Percentiles rank a stretch among this genome's conserved stretches.
These are phyloP conservation scores for Pichia terricola DNA, from an alignment of 1,139 yeast species.

Conservation along the genomic window DNA sequence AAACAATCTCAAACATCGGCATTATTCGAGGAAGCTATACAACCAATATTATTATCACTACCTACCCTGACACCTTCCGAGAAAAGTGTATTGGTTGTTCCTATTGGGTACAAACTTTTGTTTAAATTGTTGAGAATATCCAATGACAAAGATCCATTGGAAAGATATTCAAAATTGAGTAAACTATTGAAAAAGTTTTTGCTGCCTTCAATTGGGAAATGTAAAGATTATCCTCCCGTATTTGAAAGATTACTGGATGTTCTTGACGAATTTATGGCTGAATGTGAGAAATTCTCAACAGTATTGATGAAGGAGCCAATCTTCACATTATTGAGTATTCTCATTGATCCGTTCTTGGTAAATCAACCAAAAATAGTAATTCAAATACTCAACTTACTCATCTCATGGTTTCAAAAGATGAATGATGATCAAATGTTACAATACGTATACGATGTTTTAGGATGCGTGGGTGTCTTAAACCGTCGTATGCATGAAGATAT, in stretches of 20 bases:
- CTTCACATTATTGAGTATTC: constrained; percentile 16
- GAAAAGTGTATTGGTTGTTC: constrained; percentile 14
- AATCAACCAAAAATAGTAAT: constrained; percentile 9
- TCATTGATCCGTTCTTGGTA: constrained; percentile 20
- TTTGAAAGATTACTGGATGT: constrained; percentile 9
- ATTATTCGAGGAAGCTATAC: constrained; percentile 17
- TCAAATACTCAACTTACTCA: neutral
- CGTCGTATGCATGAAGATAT: constrained; percentile 3
- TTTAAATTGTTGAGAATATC: constrained; percentile 10
- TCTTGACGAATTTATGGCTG: constrained; percentile 7
- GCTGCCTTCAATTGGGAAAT: constrained; percentile 19
- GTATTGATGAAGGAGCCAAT: constrained; percentile 16
- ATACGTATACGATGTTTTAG: constrained; percentile 8
- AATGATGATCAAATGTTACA: neutral
- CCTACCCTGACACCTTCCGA: constrained; percentile 21
- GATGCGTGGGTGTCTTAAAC: constrained; percentile 7
- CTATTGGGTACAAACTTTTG: constrained; percentile 16
- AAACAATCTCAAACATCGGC: constrained; percentile 16
- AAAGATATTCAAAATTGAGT: constrained; percentile 11
- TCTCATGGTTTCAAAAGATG: neutral
- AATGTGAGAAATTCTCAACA: constrained; percentile 12
- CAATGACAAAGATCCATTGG: constrained; percentile 3
- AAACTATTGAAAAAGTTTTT: constrained; percentile 19
- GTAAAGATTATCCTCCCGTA: constrained; percentile 17
- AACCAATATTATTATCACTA: constrained; percentile 21